Conservation (phyloP, 306 rosid genomes). For the Medicago ruthenica region DNA sequence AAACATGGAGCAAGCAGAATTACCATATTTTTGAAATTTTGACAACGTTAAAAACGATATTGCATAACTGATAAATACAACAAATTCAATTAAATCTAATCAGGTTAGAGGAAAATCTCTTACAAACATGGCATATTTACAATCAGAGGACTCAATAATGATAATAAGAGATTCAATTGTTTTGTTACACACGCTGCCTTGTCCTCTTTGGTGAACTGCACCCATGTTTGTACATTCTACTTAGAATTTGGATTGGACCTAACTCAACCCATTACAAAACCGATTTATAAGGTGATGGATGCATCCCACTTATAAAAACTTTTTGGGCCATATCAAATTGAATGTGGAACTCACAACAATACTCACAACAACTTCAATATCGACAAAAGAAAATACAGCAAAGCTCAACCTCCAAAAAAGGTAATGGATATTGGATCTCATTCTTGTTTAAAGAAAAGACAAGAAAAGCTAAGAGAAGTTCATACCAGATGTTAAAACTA, state of each 20-base stretch:
- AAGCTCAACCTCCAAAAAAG: too few species aligned
- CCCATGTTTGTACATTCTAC: not conserved
- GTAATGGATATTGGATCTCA: too few species aligned
- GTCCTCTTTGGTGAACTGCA: not conserved
- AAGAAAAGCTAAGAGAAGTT: not conserved
- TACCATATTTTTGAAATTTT: not conserved
- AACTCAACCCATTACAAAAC: not conserved
- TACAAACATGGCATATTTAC: not conserved
- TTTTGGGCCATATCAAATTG: too few species aligned
- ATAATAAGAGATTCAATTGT: not conserved
- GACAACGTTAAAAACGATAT: not conserved
- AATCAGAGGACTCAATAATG: not conserved
- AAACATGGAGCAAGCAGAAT: not conserved
- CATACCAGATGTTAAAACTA: not conserved
- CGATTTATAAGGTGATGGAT: too few species aligned
- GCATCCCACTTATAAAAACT: too few species aligned
- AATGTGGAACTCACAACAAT: too few species aligned
- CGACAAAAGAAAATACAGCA: too few species aligned
- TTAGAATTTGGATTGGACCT: not conserved
- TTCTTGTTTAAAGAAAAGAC: too few species aligned
- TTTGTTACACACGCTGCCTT: not conserved
- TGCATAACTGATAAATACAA: not conserved
- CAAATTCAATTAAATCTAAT: not conserved
- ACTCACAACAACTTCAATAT: too few species aligned
- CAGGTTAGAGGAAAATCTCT: not conserved